Conservation (phyloP, 352 stramenopile species). For the Phytophthora meadii region DNA sequence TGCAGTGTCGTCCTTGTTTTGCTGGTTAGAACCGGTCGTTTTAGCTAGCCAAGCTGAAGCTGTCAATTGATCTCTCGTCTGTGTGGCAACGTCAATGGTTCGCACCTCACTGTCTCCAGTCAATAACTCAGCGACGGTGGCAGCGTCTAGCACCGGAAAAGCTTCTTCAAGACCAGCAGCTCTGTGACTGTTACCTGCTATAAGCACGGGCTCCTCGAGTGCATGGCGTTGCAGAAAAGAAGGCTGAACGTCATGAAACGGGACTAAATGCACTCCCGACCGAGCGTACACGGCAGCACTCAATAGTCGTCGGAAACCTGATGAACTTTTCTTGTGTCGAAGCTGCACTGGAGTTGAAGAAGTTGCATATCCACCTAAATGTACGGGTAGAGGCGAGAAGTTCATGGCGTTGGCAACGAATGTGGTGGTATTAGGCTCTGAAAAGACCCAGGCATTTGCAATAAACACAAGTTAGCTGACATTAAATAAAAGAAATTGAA, state of each 20-base stretch:
- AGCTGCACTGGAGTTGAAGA: slow-evolving; percentile 10
- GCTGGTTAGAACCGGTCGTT: slow-evolving; percentile 13
- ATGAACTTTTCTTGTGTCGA: slow-evolving; percentile 54
- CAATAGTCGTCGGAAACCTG: slow-evolving; percentile 59
- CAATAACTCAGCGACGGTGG: slow-evolving; percentile 46
- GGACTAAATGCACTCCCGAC: slow-evolving; percentile 54
- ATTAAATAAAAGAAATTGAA: neutral
- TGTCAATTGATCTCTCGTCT: slow-evolving; percentile 47
- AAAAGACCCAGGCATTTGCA: slow-evolving; percentile 2
- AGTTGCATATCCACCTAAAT: slow-evolving; percentile 32
- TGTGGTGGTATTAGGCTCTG: slow-evolving; percentile 20
- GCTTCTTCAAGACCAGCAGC: slow-evolving; percentile 32
- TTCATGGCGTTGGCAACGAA: slow-evolving; percentile 32
- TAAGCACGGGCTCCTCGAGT: slow-evolving; percentile 57
- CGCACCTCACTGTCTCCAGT: slow-evolving; percentile 41
- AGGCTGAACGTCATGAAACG: slow-evolving; percentile 29
- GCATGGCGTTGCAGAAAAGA: slow-evolving; percentile 52
- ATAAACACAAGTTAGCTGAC: neutral
- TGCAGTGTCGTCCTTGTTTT: slow-evolving; percentile 17
- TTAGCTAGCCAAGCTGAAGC: slow-evolving; percentile 36
- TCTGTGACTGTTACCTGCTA: slow-evolving; percentile 45
- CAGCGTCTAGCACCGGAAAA: slow-evolving; percentile 45
- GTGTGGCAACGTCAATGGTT: slow-evolving; percentile 45
- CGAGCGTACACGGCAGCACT: slow-evolving; percentile 53
- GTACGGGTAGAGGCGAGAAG: slow-evolving; percentile 56